Percentiles rank a stretch among this genome's conserved stretches.
Conservation (phyloP, 768 basidiomycete species). For the Lentinula lateritia region DNA sequence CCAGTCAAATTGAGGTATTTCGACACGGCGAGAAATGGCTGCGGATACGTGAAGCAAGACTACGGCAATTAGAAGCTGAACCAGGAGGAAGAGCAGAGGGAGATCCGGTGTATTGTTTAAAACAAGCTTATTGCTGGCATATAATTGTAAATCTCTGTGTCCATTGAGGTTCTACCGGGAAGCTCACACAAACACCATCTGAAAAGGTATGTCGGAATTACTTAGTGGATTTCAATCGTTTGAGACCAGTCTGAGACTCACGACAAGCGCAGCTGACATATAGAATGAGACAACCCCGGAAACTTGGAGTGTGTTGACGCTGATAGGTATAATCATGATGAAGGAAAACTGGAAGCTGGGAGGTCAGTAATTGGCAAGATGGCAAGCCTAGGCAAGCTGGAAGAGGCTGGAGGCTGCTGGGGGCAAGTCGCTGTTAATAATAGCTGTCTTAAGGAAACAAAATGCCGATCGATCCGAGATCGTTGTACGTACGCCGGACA, state of each 20-base stretch:
- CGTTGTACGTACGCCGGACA: not conserved
- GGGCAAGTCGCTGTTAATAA: not conserved
- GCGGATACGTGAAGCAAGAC: constrained; percentile 54
- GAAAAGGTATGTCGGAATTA: not conserved
- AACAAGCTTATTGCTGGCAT: constrained; percentile 67
- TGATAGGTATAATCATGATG: not conserved
- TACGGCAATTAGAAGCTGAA: constrained; percentile 68
- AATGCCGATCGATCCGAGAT: not conserved
- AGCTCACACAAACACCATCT: constrained; percentile 52
- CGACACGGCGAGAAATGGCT: constrained; percentile 39
- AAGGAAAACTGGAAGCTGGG: not conserved
- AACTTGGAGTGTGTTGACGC: constrained; percentile 36
- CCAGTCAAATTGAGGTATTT: constrained; percentile 52
- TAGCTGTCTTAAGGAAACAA: not conserved
- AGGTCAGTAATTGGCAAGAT: too few relatives aligned
- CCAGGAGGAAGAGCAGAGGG: constrained; percentile 61
- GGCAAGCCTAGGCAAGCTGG: not conserved
- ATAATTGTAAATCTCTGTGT: constrained; percentile 1
- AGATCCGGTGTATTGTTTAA: constrained; percentile 60
- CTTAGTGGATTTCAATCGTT: not conserved
- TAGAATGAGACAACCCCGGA: constrained; percentile 74
- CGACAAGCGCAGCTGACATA: constrained; percentile 70
- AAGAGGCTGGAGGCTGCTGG: not conserved
- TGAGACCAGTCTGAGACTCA: constrained; percentile 28
- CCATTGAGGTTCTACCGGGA: not conserved